Evolutionary conservation across 148 eudicot genomes (phyloP).

Genomic region (Chenopodium quinoa): DNA sequence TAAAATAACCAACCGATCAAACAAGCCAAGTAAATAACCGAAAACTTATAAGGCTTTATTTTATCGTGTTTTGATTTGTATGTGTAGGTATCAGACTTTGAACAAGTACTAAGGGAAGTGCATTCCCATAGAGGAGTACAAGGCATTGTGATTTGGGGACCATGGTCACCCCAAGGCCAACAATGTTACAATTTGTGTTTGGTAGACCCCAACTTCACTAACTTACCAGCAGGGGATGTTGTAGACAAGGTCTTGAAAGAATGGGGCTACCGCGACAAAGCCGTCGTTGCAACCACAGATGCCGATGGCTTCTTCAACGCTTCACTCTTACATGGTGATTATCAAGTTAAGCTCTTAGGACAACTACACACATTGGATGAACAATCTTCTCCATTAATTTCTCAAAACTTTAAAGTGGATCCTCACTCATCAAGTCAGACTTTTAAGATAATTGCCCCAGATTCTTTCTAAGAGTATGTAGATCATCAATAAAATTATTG

Average conservation of each 20-base stretch:
- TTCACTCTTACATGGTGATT: constrained; percentile 51
- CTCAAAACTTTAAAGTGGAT: constrained; percentile 20
- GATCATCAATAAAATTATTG: neutral
- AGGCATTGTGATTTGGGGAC: constrained; percentile 61
- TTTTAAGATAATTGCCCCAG: constrained; percentile 9
- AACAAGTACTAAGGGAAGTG: constrained; percentile 46
- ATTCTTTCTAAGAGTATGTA: neutral
- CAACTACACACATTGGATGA: neutral
- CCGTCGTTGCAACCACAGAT: constrained; percentile 32
- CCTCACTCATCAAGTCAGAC: constrained; percentile 8
- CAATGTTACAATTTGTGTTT: constrained; percentile 51
- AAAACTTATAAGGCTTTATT: too few species aligned
- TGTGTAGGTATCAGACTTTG: constrained; percentile 38
- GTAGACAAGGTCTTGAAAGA: constrained; percentile 44
- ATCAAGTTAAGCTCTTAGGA: constrained; percentile 28
- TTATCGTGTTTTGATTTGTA: neutral
- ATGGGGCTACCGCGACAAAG: constrained; percentile 18
- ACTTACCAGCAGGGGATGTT: constrained; percentile 49
- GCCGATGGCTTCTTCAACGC: constrained; percentile 34
- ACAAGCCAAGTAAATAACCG: too few species aligned
- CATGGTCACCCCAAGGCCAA: constrained; percentile 42
- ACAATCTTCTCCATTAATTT: neutral
- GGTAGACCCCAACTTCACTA: constrained; percentile 55
- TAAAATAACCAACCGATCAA: too few species aligned
- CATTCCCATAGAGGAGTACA: constrained; percentile 42